Base-by-base conservation (phyloP, 257 asterid species). In the Nicotiana tabacum region DNA sequence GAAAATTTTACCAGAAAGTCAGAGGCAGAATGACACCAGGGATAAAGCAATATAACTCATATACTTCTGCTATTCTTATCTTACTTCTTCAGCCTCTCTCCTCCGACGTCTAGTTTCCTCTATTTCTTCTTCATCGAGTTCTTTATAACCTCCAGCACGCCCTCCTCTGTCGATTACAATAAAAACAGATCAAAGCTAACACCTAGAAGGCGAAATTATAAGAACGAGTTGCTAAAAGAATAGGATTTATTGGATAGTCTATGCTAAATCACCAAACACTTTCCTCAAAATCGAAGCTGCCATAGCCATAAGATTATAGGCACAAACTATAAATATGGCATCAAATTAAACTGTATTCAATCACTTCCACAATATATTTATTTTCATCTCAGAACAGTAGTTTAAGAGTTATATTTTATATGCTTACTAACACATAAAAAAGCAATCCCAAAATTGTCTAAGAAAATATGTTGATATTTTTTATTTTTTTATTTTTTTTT, bases 111-210 rank as follows among this genome's bases (percentile, higher is more conserved):
- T 96, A 56, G 97, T 94, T 89, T 96, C 99, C 86, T 94, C 99
- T 62, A 96, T 78, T 88, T 96, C 99, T 90, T 96, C 98, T 85
- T 94, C 99, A 76, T 96, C 99, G 39, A 96, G 94, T 84, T 96
- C 99, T 90, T 96, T 96, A 89, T 94, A 96, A 83, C 99, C 99
- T 88, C 99, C 99, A 70, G 94, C 99, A 84, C 99, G 98, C 3
- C 99, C 99, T 81, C 99, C 99, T 90, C 99, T 96, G 87, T 70
- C 18, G n/a, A 62, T 77, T 83, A 29, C 81, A 58, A 39, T 57
- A 72, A 77, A 70, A 55, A 21, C 35, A 80, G 61, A 81, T 69
- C 83, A 81, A 77, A 60, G 74, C 85, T 18, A 72, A 57, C 29
- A 82, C 77, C 64, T 76, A 27, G 53, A 35, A 76, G 4, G 67